These are phyloP conservation scores for Daldinia decipiens DNA, from an alignment of 495 filamentous ascomycete species.

Conservation along the genomic window DNA sequence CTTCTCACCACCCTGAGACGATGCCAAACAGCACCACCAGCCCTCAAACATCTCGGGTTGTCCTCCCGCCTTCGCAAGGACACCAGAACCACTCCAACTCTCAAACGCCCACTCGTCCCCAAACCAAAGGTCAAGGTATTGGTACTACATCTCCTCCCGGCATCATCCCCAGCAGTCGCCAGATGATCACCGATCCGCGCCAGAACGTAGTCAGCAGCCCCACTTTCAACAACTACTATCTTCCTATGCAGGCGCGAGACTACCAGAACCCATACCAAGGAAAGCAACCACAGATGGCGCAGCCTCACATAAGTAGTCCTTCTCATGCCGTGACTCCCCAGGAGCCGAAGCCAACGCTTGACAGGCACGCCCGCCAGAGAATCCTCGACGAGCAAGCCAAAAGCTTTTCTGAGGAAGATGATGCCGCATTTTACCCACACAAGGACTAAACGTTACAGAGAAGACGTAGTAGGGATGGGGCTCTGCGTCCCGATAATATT, in stretches of 20 bases:
- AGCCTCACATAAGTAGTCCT: neutral
- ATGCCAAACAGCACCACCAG: neutral
- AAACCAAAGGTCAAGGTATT: too few relatives aligned
- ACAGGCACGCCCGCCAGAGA: conserved; percentile 4
- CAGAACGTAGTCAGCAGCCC: conserved; percentile 9
- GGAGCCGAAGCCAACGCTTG: neutral
- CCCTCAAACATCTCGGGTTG: conserved; percentile 4
- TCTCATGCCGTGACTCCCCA: neutral
- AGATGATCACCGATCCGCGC: conserved; percentile 12
- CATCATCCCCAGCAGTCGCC: conserved; percentile 1
- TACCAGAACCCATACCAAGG: neutral
- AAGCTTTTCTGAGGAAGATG: conserved; percentile 26
- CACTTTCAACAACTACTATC: conserved; percentile 6
- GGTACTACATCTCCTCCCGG: neutral
- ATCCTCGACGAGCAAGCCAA: conserved; percentile 7
- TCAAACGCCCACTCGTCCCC: neutral
- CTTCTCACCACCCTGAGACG: neutral
- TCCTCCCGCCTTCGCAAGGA: neutral
- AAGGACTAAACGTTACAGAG: neutral
- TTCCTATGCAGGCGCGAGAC: conserved; percentile 15
- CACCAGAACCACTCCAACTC: neutral
- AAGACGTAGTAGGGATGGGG: neutral
- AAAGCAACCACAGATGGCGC: neutral
- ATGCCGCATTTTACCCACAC: conserved; percentile 25
- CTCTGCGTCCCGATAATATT: neutral